Evolutionary conservation across 805 yeast genomes (phyloP).

Genomic region (Candida pseudofarinosa): DNA sequence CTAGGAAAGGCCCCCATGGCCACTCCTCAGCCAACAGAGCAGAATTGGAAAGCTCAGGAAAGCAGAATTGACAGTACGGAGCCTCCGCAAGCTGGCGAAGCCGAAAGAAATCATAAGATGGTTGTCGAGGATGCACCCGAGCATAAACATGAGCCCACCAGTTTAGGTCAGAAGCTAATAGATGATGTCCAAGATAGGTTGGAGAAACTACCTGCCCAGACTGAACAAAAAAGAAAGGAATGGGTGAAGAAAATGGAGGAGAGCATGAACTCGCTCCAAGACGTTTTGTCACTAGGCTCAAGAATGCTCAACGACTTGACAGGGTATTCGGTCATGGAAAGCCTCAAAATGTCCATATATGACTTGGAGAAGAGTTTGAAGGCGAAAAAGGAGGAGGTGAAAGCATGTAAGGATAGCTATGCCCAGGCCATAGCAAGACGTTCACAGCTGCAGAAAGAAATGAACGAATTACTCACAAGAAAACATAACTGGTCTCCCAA

Average conservation of each 20-base stretch:
- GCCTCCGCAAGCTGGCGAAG: conserved; percentile 7
- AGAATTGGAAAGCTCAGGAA: not conserved
- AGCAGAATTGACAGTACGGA: not conserved
- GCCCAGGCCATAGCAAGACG: conserved; percentile 60
- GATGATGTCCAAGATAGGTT: conserved; percentile 17
- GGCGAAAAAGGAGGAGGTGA: conserved; percentile 46
- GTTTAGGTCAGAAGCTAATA: conserved; percentile 1
- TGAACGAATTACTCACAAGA: conserved; percentile 82
- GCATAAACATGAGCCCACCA: not conserved
- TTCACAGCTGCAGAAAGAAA: conserved; percentile 70
- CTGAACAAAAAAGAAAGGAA: conserved; percentile 38
- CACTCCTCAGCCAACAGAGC: not conserved
- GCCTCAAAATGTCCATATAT: conserved; percentile 59
- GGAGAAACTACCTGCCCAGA: conserved; percentile 42
- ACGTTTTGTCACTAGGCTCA: conserved; percentile 55
- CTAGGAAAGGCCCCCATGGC: conserved; percentile 7
- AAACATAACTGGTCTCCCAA: conserved; percentile 74
- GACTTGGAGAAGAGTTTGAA: conserved; percentile 49
- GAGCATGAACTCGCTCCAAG: conserved; percentile 54
- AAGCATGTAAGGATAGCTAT: conserved; percentile 47
- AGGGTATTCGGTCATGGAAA: conserved; percentile 80
- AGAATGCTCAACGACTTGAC: conserved; percentile 83
- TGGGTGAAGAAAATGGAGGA: conserved; percentile 36
- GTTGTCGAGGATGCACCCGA: conserved; percentile 3
- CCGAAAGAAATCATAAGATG: conserved; percentile 5